Evolutionary conservation across 495 filamentous ascomycete genomes (phyloP), one percentile per base, ranked within the genome.

Genomic region (Bacidia gigantensis): DNA sequence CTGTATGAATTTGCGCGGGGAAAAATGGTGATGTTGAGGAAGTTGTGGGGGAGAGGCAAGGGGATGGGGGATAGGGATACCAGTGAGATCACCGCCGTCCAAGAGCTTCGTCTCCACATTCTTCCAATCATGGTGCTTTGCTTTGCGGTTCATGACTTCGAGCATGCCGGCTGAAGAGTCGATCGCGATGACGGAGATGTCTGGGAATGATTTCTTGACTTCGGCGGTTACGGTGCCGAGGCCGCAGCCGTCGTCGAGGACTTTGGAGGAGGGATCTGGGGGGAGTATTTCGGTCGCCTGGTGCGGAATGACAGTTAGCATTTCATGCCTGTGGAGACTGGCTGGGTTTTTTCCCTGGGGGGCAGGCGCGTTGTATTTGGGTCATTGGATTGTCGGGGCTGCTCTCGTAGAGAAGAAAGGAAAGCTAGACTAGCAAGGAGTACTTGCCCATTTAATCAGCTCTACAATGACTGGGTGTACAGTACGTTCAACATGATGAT

Each of bases 101-200:
- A 53, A 26, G 12, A 53, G 23, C 48, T 25, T 53, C 2, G 44
- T 49, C 43, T 18, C 22, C 0, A 53, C 43, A n/a, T 53, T 49
- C 40, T 53, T 17, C 41, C 40, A 53, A 25, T 29, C 44, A 17
- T 35, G 51, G 22, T 48, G 25, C 42, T 38, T 14, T 0, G 51
- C 32, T 23, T 53, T 25, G 1, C 42, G 51, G 0, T 48, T 39
- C 22, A 53, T 21, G 20, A 18, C 51, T 38, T 53, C 51, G 24
- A 53, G 22, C 51, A 53, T 53, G 18, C 51, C 51, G 42, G 51
- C 42, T 3, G 51, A 46, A 23, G 43, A 49, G 51, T 53, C 51
- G 43, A 49, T 53, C 21, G 51, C 51, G 25, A 49, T 21, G 41
- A 53, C 51, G 24, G 41, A n/a, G 17, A 53, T 39, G 42, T 53